Conservation (phyloP, 2,329 filamentous ascomycete species). For the Cladobotryum mycophilum region DNA sequence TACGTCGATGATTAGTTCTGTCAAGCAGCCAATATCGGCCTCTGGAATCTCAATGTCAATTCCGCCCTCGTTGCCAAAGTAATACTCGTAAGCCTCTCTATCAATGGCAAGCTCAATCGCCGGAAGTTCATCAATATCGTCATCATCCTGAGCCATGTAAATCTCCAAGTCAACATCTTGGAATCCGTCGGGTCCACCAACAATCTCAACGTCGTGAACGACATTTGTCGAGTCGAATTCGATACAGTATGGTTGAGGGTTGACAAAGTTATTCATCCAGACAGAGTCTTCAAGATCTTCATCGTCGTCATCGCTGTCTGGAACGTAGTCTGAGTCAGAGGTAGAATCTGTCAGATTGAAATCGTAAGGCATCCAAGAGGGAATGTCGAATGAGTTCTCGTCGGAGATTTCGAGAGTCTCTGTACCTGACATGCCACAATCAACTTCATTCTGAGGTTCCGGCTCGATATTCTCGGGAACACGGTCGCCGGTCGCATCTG, state of each 20-base stretch:
- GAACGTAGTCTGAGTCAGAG: slow-evolving; percentile 1
- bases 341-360: background rate
- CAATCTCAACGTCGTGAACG: slow-evolving; percentile 22
- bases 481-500: background rate
- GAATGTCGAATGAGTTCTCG: background rate
- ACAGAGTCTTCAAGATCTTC: slow-evolving; percentile 12
- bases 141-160: slow-evolving; percentile 22
- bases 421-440: background rate
- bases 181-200: slow-evolving; percentile 5
- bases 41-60: slow-evolving; percentile 24
- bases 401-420: background rate
- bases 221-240: slow-evolving; percentile 16
- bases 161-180: slow-evolving; percentile 24
- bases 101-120: slow-evolving; percentile 27
- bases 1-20: slow-evolving; percentile 7
- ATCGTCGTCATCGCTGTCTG: background rate
- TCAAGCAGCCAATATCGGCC: slow-evolving; percentile 16
- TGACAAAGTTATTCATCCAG: slow-evolving; percentile 17
- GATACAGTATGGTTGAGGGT: slow-evolving; percentile 13
- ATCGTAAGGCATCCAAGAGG: background rate
- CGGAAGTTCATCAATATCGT: slow-evolving; percentile 20
- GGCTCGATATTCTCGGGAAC: too few relatives aligned
- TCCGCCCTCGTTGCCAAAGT: slow-evolving; percentile 16
- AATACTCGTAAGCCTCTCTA: slow-evolving; percentile 19
- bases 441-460: too few relatives aligned